Conservation (phyloP, 257 asterid genomes). For the Linaria vulgaris region DNA sequence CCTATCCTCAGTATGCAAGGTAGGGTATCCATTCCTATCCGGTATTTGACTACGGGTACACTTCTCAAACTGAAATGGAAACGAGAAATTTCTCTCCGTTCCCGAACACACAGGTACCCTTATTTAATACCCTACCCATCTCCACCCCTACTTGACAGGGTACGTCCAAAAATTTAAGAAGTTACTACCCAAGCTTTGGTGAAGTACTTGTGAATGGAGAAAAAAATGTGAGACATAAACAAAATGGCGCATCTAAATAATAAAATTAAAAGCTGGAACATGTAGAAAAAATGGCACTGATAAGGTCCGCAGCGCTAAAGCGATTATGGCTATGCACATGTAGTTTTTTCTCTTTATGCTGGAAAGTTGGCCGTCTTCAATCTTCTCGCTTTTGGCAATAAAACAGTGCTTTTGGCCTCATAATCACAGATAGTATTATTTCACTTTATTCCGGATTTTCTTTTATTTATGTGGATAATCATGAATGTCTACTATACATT, state of each 20-base stretch:
- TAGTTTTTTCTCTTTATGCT: constrained; percentile 28
- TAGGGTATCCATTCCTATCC: no score
- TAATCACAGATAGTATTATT: not conserved
- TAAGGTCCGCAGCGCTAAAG: constrained; percentile 24
- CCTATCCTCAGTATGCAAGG: no score
- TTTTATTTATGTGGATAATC: not conserved
- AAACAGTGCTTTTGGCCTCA: not conserved
- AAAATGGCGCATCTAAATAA: constrained; percentile 9
- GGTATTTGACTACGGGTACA: no score
- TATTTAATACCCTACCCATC: no score
- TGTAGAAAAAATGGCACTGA: constrained; percentile 11
- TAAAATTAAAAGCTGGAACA: not conserved
- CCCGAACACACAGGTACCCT: no score
- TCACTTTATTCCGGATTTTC: constrained; percentile 12
- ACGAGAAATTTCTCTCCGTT: no score
- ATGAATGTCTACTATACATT: constrained; percentile 2
- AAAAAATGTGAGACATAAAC: constrained; percentile 22
- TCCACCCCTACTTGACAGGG: no score
- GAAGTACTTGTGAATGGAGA: not conserved
- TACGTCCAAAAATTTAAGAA: no score
- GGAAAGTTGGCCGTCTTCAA: constrained; percentile 31
- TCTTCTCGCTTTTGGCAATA: constrained; percentile 13
- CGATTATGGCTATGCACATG: constrained; percentile 29
- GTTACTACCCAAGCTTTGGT: not conserved
- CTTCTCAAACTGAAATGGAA: no score